Conservation (phyloP, 2,329 filamentous ascomycete species). For the Thielaviopsis populi region DNA sequence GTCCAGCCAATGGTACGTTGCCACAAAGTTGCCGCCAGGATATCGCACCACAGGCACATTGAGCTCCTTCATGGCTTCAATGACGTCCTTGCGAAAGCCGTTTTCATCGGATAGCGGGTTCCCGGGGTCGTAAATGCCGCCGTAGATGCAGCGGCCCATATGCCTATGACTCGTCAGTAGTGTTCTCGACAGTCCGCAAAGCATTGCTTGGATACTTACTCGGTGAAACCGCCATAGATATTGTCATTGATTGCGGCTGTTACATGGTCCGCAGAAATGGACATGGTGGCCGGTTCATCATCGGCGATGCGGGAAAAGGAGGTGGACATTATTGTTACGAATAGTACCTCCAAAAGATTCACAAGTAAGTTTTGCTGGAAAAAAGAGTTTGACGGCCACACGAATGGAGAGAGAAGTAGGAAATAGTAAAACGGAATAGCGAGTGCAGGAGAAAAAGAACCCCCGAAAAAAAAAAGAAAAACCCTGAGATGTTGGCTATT, state of each 20-base stretch:
- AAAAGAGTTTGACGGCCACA: neutral
- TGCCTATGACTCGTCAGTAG: conserved; percentile 37
- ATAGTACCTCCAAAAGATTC: neutral
- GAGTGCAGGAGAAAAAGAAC: too few relatives aligned
- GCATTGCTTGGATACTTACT: conserved; percentile 36
- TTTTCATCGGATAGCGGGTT: conserved; percentile 58
- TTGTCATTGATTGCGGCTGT: conserved; percentile 64
- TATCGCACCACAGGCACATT: conserved; percentile 65
- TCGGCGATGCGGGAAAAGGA: conserved; percentile 55
- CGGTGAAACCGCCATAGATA: conserved; percentile 72
- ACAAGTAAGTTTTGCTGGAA: neutral
- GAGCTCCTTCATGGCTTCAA: conserved; percentile 57
- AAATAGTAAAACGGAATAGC: neutral
- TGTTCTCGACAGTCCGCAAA: neutral
- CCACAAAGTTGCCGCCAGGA: conserved; percentile 71
- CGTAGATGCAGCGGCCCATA: conserved; percentile 81
- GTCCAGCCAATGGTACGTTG: conserved; percentile 76
- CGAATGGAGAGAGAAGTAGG: neutral
- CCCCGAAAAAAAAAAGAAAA: neutral
- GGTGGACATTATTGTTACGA: conserved; percentile 33
- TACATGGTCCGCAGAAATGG: conserved; percentile 46
- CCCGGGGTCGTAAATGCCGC: conserved; percentile 66
- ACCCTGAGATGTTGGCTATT: neutral
- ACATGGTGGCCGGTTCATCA: conserved; percentile 46
- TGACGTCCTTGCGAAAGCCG: conserved; percentile 66